Evolutionary conservation across 73 alveolate species (phyloP).

Genomic region (Paramecium caudatum): DNA sequence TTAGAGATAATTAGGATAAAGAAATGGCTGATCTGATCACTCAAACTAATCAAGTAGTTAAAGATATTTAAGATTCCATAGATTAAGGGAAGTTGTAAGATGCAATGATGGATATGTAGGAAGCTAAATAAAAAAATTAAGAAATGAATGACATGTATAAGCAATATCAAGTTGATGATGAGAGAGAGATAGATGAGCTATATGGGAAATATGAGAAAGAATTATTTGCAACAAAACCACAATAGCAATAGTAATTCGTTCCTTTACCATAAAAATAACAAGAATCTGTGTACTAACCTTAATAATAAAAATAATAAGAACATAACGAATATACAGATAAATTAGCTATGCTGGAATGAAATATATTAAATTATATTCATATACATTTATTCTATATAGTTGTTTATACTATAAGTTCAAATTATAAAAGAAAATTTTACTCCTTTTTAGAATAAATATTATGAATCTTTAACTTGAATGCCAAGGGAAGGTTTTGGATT

Average conservation of each 20-base stretch:
- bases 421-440: no score
- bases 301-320: not conserved
- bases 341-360: constrained; percentile 32
- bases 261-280: constrained; percentile 22
- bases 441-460: no score
- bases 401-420: no score
- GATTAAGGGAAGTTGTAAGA: constrained; percentile 19
- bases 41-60: constrained; percentile 26
- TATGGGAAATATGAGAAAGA: constrained; percentile 6
- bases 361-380: no score
- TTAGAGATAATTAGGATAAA: not conserved
- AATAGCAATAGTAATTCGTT: constrained; percentile 13
- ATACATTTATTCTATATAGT: no score
- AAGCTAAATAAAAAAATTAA: not conserved
- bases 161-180: constrained; percentile 46
- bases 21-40: constrained; percentile 32
- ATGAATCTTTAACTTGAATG: no score
- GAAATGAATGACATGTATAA: constrained; percentile 30
- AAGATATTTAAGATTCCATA: constrained; percentile 34
- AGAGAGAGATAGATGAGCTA: constrained; percentile 17
- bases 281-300: not conserved
- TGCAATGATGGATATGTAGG: constrained; percentile 28
- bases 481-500: no score
- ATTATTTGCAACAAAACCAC: not conserved
- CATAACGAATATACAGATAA: constrained; percentile 3